phyloP scores from a whole-genome alignment of 2,329 filamentous ascomycete genomes.

The Cladorrhinum sp. region DNA sequence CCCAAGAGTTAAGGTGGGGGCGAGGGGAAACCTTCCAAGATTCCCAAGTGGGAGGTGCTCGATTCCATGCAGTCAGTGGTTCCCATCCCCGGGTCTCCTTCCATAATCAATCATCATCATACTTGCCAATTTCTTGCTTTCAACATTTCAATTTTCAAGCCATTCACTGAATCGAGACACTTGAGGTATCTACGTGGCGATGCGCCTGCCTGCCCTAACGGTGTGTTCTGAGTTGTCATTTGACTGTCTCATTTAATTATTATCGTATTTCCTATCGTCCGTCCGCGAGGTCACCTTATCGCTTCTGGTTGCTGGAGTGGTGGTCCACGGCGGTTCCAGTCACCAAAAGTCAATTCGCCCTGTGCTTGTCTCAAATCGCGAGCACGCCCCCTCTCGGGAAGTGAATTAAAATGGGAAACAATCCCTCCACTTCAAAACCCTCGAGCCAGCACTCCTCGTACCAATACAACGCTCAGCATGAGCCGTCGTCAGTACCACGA shows the following conservation, averaged over 20 bases:
- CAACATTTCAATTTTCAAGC: neutral
- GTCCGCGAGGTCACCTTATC: neutral
- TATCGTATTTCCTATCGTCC: neutral
- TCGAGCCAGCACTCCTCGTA: conserved; percentile 24
- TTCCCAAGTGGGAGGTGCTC: neutral
- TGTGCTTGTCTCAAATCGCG: conserved; percentile 5
- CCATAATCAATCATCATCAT: neutral
- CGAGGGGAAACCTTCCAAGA: conserved; percentile 1
- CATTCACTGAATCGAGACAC: neutral
- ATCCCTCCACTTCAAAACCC: conserved; percentile 34
- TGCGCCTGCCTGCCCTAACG: conserved; percentile 7
- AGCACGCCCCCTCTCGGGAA: conserved; percentile 8
- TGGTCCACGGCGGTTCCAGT: neutral
- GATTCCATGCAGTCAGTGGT: neutral
- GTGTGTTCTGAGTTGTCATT: neutral
- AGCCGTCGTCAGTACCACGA: conserved; percentile 20
- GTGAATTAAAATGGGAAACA: conserved; percentile 35
- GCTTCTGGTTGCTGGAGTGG: neutral
- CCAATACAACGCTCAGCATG: conserved; percentile 24
- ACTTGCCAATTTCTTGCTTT: neutral
- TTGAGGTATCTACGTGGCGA: neutral
- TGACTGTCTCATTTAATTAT: neutral
- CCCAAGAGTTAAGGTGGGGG: neutral
- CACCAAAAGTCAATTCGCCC: neutral
- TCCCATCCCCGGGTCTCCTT: neutral